Evolutionary conservation across 2,329 filamentous ascomycete species (phyloP).

Genomic region (Exophiala oligosperma): DNA sequence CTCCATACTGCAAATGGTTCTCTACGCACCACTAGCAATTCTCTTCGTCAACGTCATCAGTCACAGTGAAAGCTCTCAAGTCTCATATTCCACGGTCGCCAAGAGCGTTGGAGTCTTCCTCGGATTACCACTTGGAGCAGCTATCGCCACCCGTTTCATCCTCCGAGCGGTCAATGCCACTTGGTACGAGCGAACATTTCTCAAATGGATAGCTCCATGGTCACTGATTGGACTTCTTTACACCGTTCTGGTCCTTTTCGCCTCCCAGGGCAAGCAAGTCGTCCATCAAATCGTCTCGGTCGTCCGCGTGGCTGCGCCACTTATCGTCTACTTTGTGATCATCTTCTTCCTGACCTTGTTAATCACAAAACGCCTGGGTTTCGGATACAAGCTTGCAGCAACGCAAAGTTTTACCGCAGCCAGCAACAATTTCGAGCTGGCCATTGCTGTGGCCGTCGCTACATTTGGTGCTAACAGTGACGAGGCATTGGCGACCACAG

Average conservation of each 20-base stretch:
- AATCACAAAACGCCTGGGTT: slow-evolving; percentile 62
- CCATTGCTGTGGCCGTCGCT: too few species aligned
- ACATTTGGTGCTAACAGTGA: too few species aligned
- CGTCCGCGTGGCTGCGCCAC: too few species aligned
- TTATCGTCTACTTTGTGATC: slow-evolving; percentile 78
- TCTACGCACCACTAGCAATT: too few species aligned
- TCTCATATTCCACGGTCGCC: slow-evolving; percentile 66
- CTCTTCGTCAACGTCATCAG: slow-evolving; percentile 71
- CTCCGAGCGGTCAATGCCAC: slow-evolving; percentile 58
- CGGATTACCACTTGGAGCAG: too few species aligned
- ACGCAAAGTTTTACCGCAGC: too few species aligned
- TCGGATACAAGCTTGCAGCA: slow-evolving; percentile 66
- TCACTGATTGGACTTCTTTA: slow-evolving; percentile 81
- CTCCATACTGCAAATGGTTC: too few species aligned
- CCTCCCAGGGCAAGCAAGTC: slow-evolving; percentile 73
- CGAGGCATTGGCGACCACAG: too few species aligned
- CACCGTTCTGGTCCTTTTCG: slow-evolving; percentile 84
- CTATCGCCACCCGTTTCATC: too few species aligned
- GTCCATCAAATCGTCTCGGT: slow-evolving; percentile 80
- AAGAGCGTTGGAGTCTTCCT: too few species aligned
- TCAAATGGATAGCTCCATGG: slow-evolving; percentile 69
- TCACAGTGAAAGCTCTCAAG: slow-evolving; percentile 38
- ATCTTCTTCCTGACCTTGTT: slow-evolving; percentile 71
- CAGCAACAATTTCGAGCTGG: too few species aligned
- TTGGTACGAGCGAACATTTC: slow-evolving; percentile 68